These are phyloP conservation scores for Didymella lethalis DNA, from an alignment of 2,329 filamentous ascomycete genomes.

Conservation along the genomic window DNA sequence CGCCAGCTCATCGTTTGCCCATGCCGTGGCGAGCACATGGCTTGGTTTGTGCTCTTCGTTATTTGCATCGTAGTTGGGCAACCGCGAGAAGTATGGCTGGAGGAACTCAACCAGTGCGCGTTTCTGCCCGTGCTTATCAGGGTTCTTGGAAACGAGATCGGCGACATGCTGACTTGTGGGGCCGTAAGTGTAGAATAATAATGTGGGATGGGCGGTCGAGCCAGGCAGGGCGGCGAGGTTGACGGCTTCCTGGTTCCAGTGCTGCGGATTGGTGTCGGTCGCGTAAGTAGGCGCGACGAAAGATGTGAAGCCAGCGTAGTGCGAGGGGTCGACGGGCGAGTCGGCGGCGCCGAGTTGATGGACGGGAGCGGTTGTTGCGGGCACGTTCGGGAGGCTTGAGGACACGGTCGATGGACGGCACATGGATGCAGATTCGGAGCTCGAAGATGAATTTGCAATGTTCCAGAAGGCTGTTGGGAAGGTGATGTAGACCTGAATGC, in stretches of 20 bases:
- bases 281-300: slow-evolving; percentile 78
- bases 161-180: slow-evolving; percentile 50
- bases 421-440: neutral
- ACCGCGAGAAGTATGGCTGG: slow-evolving; percentile 76
- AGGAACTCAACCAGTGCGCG: slow-evolving; percentile 71
- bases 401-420: slow-evolving; percentile 12
- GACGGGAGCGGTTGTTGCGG: slow-evolving; percentile 48
- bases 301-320: slow-evolving; percentile 73
- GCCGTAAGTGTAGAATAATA: slow-evolving; percentile 84
- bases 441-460: neutral
- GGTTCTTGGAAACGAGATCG: slow-evolving; percentile 39
- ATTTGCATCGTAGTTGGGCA: slow-evolving; percentile 70
- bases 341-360: slow-evolving; percentile 39
- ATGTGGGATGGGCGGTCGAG: slow-evolving; percentile 72
- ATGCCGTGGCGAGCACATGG: slow-evolving; percentile 73
- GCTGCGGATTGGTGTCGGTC: slow-evolving; percentile 64
- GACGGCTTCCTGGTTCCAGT: slow-evolving; percentile 79
- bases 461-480: slow-evolving; percentile 83
- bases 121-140: slow-evolving; percentile 53
- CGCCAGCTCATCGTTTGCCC: slow-evolving; percentile 79
- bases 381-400: slow-evolving; percentile 46
- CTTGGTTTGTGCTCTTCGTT: slow-evolving; percentile 68
- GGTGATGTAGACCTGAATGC: slow-evolving; percentile 56
- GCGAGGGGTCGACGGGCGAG: slow-evolving; percentile 42
- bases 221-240: slow-evolving; percentile 74